Evolutionary conservation across 768 basidiomycete species (phyloP).

Genomic region (Sarcodon aspratus): DNA sequence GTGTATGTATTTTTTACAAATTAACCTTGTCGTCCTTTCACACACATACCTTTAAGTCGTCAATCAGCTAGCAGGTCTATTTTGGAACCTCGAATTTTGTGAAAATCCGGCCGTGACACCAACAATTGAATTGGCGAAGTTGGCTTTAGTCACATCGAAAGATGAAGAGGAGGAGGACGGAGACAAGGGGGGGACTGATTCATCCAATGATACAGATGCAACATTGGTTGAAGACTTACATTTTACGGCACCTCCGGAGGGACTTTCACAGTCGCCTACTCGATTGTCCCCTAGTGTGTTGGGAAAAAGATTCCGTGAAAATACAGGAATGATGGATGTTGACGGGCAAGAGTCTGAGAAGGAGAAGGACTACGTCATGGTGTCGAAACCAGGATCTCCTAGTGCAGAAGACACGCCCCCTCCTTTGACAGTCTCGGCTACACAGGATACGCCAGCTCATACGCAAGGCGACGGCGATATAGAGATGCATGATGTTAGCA

Average conservation of each 20-base stretch:
- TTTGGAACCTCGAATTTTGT: constrained; percentile 61
- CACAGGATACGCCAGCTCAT: constrained; percentile 5
- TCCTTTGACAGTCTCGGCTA: constrained; percentile 6
- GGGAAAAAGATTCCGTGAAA: constrained; percentile 49
- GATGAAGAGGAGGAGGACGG: constrained; percentile 80
- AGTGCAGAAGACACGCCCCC: constrained; percentile 6
- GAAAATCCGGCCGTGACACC: constrained; percentile 66
- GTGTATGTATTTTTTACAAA: constrained; percentile 39
- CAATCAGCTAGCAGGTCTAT: constrained; percentile 66
- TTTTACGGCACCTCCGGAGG: constrained; percentile 21
- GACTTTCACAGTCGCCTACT: constrained; percentile 14
- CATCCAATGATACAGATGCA: constrained; percentile 81
- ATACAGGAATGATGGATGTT: constrained; percentile 31
- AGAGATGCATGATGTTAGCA: constrained; percentile 15
- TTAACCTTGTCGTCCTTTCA: constrained; percentile 5
- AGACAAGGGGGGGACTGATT: constrained; percentile 62
- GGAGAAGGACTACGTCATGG: constrained; percentile 33
- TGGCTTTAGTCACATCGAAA: constrained; percentile 82
- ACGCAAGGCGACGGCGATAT: constrained; percentile 15
- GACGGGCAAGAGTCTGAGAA: constrained; percentile 27
- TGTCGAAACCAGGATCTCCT: constrained; percentile 25
- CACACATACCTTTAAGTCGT: constrained; percentile 43
- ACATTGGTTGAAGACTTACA: constrained; percentile 69
- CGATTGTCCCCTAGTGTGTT: constrained; percentile 40
- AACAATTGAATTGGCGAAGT: constrained; percentile 77